phyloP scores from a whole-genome alignment of 495 filamentous ascomycete species.

The Penicillium atrosanguineum region DNA sequence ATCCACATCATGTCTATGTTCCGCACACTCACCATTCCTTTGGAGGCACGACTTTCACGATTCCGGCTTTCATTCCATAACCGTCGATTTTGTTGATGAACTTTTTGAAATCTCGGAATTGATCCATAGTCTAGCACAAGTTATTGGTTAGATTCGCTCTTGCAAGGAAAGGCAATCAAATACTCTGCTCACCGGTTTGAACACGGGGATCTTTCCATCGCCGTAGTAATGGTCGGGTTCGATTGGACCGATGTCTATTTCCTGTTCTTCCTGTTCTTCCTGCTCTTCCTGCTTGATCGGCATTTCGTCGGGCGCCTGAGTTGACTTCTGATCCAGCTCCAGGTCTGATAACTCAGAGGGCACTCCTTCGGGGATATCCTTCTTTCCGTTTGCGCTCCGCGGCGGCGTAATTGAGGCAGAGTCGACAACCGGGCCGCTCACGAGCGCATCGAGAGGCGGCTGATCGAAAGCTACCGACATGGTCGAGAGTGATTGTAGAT shows the following conservation, averaged over 20 bases:
- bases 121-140: slow-evolving; percentile 68
- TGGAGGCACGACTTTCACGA: slow-evolving; percentile 92
- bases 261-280: slow-evolving; percentile 39
- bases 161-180: background rate
- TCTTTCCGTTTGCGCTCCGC: slow-evolving; percentile 45
- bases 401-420: slow-evolving; percentile 46
- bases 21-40: slow-evolving; percentile 74
- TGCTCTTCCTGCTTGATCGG: slow-evolving; percentile 32
- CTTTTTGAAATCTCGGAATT: slow-evolving; percentile 86
- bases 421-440: slow-evolving; percentile 26
- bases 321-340: slow-evolving; percentile 38
- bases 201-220: slow-evolving; percentile 84
- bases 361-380: slow-evolving; percentile 41
- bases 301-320: slow-evolving; percentile 20
- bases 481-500: slow-evolving; percentile 11
- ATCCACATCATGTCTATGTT: background rate
- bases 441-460: slow-evolving; percentile 25
- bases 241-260: slow-evolving; percentile 54
- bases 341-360: slow-evolving; percentile 47
- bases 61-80: slow-evolving; percentile 96
- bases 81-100: slow-evolving; percentile 87
- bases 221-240: slow-evolving; percentile 85
- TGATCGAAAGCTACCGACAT: slow-evolving; percentile 41
- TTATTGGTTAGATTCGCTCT: slow-evolving; percentile 15
- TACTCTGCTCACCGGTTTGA: slow-evolving; percentile 69